These are phyloP conservation scores for Naganishia sp. DNA, from an alignment of 1,284 basidiomycete species.

Conservation along the genomic window DNA sequence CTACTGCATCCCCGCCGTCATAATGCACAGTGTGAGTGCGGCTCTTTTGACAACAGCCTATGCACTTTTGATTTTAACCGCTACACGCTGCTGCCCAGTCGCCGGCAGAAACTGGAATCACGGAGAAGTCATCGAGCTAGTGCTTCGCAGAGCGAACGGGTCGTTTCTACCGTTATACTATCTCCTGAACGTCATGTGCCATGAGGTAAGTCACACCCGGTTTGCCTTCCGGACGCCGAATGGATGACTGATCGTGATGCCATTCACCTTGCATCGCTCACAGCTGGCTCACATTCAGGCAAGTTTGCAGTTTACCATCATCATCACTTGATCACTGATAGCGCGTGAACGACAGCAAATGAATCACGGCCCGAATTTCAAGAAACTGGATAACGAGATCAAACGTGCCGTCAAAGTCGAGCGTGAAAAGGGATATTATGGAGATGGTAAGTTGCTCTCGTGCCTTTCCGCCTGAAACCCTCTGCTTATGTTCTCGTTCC, in stretches of 20 bases:
- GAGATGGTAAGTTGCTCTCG: conserved; percentile 44
- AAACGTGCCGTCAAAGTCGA: conserved; percentile 46
- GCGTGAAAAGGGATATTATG: conserved; percentile 49
- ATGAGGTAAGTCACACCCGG: conserved; percentile 44
- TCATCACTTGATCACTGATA: neutral
- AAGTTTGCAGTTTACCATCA: neutral
- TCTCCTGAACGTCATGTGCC: conserved; percentile 51
- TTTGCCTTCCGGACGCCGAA: neutral
- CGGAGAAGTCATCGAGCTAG: conserved; percentile 55
- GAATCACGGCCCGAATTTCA: conserved; percentile 53
- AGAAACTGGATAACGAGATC: conserved; percentile 49
- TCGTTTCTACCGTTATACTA: conserved; percentile 47
- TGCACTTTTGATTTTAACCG: neutral
- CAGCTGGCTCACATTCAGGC: conserved; percentile 54
- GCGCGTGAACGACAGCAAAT: conserved; percentile 44
- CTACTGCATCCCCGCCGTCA: neutral
- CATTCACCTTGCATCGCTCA: neutral
- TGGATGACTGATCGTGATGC: neutral
- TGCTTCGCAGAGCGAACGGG: conserved; percentile 49
- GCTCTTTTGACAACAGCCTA: too few species aligned
- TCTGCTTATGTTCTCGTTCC: too few species aligned
- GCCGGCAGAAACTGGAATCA: conserved; percentile 55
- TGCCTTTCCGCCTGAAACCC: neutral
- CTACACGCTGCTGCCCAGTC: conserved; percentile 37
- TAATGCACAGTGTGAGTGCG: neutral